Percentiles rank a stretch among this genome's conserved stretches.
These are phyloP conservation scores for Tephrocybe sp. DNA, from an alignment of 768 basidiomycete genomes.

Conservation along the genomic window DNA sequence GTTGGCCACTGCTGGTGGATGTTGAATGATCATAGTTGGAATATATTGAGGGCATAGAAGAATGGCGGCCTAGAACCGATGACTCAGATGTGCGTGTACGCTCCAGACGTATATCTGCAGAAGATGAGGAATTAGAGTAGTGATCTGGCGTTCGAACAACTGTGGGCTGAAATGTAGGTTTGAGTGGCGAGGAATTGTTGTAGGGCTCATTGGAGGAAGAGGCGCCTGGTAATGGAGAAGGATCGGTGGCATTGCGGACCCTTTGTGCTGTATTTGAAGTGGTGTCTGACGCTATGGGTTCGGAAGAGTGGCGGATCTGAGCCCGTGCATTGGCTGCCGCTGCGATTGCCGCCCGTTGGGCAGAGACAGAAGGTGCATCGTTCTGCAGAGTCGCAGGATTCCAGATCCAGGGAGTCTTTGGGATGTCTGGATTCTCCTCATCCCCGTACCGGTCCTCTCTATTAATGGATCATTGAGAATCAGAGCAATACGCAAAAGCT, in stretches of 20 bases:
- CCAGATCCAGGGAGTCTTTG: conserved; percentile 76
- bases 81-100: conserved; percentile 18
- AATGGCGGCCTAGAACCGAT: conserved; percentile 28
- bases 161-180: conserved; percentile 65
- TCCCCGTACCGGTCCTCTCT: conserved; percentile 34
- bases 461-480: background rate
- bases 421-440: conserved; percentile 13
- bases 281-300: conserved; percentile 16
- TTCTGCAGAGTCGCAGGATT: conserved; percentile 45
- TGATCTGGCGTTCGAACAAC: conserved; percentile 70
- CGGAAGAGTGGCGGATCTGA: conserved; percentile 21
- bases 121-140: conserved; percentile 27
- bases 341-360: conserved; percentile 10
- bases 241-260: conserved; percentile 17
- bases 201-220: conserved; percentile 9
- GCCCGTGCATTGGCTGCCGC: conserved; percentile 14
- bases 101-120: conserved; percentile 29
- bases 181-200: conserved; percentile 32
- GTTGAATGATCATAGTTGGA: conserved; percentile 6
- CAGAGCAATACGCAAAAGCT: background rate
- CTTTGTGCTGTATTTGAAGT: background rate
- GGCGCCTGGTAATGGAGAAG: conserved; percentile 5
- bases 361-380: conserved; percentile 21
- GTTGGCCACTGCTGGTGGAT: conserved; percentile 24
- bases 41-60: conserved; percentile 28